These are phyloP conservation scores for Protomyces gravidus DNA, from an alignment of 1,139 yeast species.

Conservation along the genomic window DNA sequence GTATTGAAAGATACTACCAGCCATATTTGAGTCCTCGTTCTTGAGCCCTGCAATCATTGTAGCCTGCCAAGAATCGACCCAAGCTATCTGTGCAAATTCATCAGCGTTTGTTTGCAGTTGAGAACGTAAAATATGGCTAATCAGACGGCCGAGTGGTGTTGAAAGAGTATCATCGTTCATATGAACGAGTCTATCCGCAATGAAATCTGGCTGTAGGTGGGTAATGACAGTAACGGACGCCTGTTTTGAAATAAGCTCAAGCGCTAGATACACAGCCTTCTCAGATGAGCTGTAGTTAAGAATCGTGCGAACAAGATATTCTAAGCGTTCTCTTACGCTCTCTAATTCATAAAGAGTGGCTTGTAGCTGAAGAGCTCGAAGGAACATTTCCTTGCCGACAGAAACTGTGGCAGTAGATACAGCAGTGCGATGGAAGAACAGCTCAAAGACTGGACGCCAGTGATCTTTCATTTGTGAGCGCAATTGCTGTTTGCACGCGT, in stretches of 20 bases:
- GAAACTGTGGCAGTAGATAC: slow-evolving; percentile 14
- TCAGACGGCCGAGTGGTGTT: slow-evolving; percentile 18
- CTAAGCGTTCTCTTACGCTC: not conserved
- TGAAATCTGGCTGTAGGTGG: slow-evolving; percentile 7
- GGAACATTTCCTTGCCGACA: slow-evolving; percentile 18
- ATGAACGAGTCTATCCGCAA: slow-evolving; percentile 5
- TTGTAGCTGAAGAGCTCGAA: slow-evolving; percentile 14
- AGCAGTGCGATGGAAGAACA: slow-evolving; percentile 19
- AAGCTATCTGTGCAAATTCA: slow-evolving; percentile 2
- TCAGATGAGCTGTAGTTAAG: slow-evolving; percentile 14
- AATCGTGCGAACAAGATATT: slow-evolving; percentile 1
- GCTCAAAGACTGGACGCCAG: slow-evolving; percentile 5
- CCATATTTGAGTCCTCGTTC: not conserved
- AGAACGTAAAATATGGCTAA: slow-evolving; percentile 9
- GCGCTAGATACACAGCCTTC: slow-evolving; percentile 20
- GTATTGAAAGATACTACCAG: slow-evolving; percentile 1
- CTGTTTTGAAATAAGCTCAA: slow-evolving; percentile 19
- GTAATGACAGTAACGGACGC: slow-evolving; percentile 9
- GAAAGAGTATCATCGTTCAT: slow-evolving; percentile 19
- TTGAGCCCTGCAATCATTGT: not conserved
- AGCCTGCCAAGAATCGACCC: slow-evolving; percentile 14
- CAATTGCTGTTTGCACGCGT: not conserved
- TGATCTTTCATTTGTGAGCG: not conserved
- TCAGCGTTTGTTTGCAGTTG: not conserved
- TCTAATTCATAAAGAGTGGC: not conserved